phyloP scores from a whole-genome alignment of 805 yeast genomes.

The Ogataea sp. region DNA sequence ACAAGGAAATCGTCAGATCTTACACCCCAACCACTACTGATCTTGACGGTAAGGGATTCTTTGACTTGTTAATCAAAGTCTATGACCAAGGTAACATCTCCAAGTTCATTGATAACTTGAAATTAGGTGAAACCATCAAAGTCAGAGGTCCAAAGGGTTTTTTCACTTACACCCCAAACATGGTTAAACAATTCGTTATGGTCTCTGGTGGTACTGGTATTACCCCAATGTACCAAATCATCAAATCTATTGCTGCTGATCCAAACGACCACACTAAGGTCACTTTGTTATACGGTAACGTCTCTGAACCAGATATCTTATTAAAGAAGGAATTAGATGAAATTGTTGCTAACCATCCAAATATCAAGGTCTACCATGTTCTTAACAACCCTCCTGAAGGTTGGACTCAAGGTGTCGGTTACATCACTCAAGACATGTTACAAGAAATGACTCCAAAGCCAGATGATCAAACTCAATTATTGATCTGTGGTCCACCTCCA shows the following conservation, averaged over 20 bases:
- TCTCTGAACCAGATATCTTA: slow-evolving; percentile 70
- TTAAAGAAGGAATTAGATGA: slow-evolving; percentile 72
- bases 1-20: slow-evolving; percentile 74
- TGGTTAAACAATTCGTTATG: slow-evolving; percentile 72
- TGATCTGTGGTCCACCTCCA: slow-evolving; percentile 92
- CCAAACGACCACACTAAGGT: slow-evolving; percentile 75
- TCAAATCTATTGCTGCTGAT: slow-evolving; percentile 69
- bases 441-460: slow-evolving; percentile 55
- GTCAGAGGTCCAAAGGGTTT: slow-evolving; percentile 90
- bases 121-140: slow-evolving; percentile 70
- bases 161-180: slow-evolving; percentile 74
- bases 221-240: slow-evolving; percentile 91
- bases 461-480: slow-evolving; percentile 53
- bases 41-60: slow-evolving; percentile 63
- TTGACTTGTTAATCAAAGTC: slow-evolving; percentile 79
- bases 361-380: slow-evolving; percentile 63
- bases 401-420: slow-evolving; percentile 79
- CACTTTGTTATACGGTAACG: slow-evolving; percentile 73
- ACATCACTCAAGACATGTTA: slow-evolving; percentile 68
- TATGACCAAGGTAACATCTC: slow-evolving; percentile 85
- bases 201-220: slow-evolving; percentile 97
- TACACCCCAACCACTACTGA: slow-evolving; percentile 87
- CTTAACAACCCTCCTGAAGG: slow-evolving; percentile 63
- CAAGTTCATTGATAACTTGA: slow-evolving; percentile 57
- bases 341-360: slow-evolving; percentile 47